These are phyloP conservation scores for Talaromyces sp. DNA, from an alignment of 2,329 filamentous ascomycete genomes.

Conservation along the genomic window DNA sequence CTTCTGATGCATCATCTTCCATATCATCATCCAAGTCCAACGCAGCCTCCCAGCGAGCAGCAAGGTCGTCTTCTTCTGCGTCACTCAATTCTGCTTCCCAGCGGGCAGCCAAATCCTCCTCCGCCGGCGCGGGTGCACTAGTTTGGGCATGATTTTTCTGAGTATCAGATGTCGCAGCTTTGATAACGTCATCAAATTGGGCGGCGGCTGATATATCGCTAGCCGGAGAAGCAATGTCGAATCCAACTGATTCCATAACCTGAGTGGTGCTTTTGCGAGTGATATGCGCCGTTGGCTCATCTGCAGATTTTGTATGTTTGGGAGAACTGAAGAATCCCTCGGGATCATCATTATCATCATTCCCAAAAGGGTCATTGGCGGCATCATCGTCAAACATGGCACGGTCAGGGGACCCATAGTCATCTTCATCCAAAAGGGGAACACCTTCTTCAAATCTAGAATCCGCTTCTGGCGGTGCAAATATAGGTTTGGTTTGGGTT, in stretches of 20 bases:
- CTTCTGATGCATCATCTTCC: constrained; percentile 55
- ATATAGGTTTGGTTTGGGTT: constrained; percentile 44
- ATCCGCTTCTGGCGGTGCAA: constrained; percentile 48
- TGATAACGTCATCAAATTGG: constrained; percentile 27
- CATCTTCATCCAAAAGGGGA: constrained; percentile 57
- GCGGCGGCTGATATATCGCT: constrained; percentile 35
- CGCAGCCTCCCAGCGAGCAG: constrained; percentile 64
- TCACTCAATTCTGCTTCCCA: constrained; percentile 83
- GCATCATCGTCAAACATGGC: constrained; percentile 29
- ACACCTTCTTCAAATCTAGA: constrained; percentile 71
- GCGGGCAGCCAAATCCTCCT: constrained; percentile 73
- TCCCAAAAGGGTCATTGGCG: constrained; percentile 41
- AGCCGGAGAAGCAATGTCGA: constrained; percentile 30
- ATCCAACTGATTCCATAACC: constrained; percentile 43
- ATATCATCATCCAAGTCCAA: constrained; percentile 74
- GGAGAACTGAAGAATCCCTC: constrained; percentile 40
- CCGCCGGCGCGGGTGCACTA: constrained; percentile 25
- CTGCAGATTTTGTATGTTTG: constrained; percentile 15
- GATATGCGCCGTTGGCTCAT: constrained; percentile 39
- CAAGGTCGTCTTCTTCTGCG: constrained; percentile 62
- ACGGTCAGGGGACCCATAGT: constrained; percentile 24
- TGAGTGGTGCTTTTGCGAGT: constrained; percentile 36
- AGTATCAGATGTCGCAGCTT: constrained; percentile 20
- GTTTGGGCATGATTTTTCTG: constrained; percentile 17
- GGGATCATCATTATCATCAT: constrained; percentile 40